Conservation (phyloP, 768 basidiomycete genomes). For the Leucocoprinus leucothites region DNA sequence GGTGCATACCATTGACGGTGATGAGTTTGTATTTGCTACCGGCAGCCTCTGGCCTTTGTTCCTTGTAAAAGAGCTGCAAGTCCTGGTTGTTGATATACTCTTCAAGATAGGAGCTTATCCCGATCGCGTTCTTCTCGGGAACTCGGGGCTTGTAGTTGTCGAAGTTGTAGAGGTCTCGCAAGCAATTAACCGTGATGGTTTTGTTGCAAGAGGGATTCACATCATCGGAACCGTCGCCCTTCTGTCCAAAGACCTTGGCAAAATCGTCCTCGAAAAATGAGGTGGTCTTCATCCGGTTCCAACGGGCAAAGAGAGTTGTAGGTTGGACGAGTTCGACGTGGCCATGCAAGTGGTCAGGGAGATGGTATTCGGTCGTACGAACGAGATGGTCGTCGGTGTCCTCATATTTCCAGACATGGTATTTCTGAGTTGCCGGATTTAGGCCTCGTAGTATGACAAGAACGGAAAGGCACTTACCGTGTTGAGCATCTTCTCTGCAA, state of each 20-base stretch:
- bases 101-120: constrained; percentile 51
- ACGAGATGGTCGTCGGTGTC: constrained; percentile 51
- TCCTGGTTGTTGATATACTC: constrained; percentile 54
- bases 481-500: constrained; percentile 70
- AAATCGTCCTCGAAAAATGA: constrained; percentile 22
- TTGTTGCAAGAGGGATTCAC: constrained; percentile 33
- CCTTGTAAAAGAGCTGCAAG: constrained; percentile 46
- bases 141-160: constrained; percentile 41
- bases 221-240: constrained; percentile 11
- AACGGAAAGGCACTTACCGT: constrained; percentile 41
- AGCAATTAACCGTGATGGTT: constrained; percentile 49
- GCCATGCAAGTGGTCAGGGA: constrained; percentile 53
- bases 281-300: constrained; percentile 37
- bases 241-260: neutral
- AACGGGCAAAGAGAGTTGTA: constrained; percentile 62
- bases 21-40: constrained; percentile 50
- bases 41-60: constrained; percentile 45
- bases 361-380: constrained; percentile 67
- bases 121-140: constrained; percentile 45
- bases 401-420: constrained; percentile 57
- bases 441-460: neutral
- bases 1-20: constrained; percentile 50
- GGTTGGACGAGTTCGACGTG: constrained; percentile 72
- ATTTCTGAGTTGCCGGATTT: constrained; percentile 40
- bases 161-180: constrained; percentile 55